These are phyloP conservation scores for Pseudogymnoascus sp. DNA, from an alignment of 2,329 filamentous ascomycete species.

Conservation along the genomic window DNA sequence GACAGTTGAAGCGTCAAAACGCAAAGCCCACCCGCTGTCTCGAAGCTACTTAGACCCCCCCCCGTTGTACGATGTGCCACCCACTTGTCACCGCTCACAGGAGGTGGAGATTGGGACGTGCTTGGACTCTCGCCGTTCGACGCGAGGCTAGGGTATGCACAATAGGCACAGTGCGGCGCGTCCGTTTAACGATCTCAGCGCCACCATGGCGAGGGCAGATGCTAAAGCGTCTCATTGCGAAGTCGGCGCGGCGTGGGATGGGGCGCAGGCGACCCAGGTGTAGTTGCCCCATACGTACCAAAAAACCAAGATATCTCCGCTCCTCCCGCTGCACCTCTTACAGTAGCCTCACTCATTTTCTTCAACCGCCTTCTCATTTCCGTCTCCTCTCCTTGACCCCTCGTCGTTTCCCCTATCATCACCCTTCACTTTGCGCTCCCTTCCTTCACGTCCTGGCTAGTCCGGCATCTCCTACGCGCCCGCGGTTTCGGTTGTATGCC, in stretches of 20 bases:
- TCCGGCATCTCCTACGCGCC: not conserved
- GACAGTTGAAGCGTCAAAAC: not conserved
- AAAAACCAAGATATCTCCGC: not conserved
- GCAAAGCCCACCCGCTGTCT: not conserved
- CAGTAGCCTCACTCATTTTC: not conserved
- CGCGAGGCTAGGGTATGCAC: not conserved
- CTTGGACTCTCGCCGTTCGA: not conserved
- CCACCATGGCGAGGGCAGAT: not conserved
- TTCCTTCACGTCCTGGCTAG: not conserved
- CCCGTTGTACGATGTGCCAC: not conserved
- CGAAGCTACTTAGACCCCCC: not conserved
- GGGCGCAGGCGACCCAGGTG: not conserved
- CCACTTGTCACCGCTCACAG: not conserved
- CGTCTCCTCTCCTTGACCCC: not conserved
- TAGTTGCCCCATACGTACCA: not conserved
- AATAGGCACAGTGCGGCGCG: not conserved
- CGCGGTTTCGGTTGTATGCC: conserved; percentile 7
- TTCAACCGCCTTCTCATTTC: not conserved
- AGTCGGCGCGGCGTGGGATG: not conserved
- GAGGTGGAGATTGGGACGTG: conserved; percentile 1
- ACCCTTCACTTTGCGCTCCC: not conserved
- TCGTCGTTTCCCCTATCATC: not conserved
- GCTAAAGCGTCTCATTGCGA: not conserved
- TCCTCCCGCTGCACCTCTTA: not conserved
- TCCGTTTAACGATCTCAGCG: not conserved